These are phyloP conservation scores for Fusarium dlaminii DNA, from an alignment of 2,329 filamentous ascomycete species.

Conservation along the genomic window DNA sequence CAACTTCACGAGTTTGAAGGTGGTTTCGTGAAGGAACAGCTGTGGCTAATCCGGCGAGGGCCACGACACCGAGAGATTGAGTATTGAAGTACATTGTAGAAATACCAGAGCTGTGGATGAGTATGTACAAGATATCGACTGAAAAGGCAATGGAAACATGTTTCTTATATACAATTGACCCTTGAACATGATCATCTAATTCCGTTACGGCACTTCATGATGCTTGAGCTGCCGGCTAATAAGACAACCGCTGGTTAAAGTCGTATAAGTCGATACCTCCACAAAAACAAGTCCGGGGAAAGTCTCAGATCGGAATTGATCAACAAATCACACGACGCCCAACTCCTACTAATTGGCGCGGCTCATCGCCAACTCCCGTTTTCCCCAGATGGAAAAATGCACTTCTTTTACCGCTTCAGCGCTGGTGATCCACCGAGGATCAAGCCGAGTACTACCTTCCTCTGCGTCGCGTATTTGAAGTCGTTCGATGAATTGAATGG, in stretches of 20 bases:
- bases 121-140: neutral
- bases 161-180: neutral
- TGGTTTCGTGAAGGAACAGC: conserved; percentile 5
- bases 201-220: neutral
- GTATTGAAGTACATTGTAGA: conserved; percentile 8
- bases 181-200: neutral
- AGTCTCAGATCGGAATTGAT: conserved; percentile 9
- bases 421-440: neutral
- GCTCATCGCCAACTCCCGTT: neutral
- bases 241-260: conserved; percentile 14
- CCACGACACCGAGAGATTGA: conserved; percentile 17
- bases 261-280: conserved; percentile 9
- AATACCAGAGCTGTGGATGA: neutral
- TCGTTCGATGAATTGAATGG: conserved; percentile 2
- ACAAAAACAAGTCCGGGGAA: conserved; percentile 14
- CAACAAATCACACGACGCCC: neutral
- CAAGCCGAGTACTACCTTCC: conserved; percentile 9
- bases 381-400: conserved; percentile 5
- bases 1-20: conserved; percentile 5
- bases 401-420: neutral
- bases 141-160: neutral
- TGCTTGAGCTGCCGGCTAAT: conserved; percentile 11
- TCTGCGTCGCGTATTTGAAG: neutral
- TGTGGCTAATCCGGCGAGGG: conserved; percentile 2
- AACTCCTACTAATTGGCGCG: conserved; percentile 11